A percentile compares a stretch with the other conserved stretches of the same genome.
These are phyloP conservation scores for Lyophyllum decastes DNA, from an alignment of 768 basidiomycete genomes.

Conservation along the genomic window DNA sequence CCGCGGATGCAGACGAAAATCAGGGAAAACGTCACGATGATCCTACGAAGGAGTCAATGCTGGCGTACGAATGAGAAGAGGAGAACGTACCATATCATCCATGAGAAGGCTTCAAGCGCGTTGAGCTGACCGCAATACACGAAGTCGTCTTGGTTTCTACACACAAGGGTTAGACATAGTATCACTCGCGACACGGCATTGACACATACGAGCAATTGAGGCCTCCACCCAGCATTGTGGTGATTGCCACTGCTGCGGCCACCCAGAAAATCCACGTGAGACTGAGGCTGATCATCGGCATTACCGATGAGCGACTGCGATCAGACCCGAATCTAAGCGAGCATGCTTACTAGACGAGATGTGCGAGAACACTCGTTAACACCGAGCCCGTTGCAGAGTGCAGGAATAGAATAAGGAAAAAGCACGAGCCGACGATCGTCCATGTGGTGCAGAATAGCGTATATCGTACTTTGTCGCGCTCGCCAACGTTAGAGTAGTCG, in stretches of 20 bases:
- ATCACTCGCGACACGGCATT: neutral
- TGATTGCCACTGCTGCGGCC: conserved; percentile 71
- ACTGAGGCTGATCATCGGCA: conserved; percentile 44
- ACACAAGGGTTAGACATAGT: neutral
- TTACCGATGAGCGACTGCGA: conserved; percentile 3
- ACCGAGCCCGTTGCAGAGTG: conserved; percentile 46
- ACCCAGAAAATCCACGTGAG: conserved; percentile 82
- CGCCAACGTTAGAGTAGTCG: conserved; percentile 47
- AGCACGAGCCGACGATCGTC: conserved; percentile 58
- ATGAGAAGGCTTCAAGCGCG: conserved; percentile 73
- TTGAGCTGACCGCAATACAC: conserved; percentile 78
- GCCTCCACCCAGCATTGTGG: conserved; percentile 64
- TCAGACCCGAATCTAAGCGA: neutral
- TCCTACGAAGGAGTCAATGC: conserved; percentile 38
- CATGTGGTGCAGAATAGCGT: conserved; percentile 72
- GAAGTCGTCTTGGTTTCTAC: conserved; percentile 42
- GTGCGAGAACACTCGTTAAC: conserved; percentile 62
- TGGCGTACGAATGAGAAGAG: neutral
- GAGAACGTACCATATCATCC: conserved; percentile 65
- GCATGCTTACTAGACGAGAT: conserved; percentile 59
- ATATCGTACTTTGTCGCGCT: conserved; percentile 67
- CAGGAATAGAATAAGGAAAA: conserved; percentile 59
- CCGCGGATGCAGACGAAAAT: conserved; percentile 62
- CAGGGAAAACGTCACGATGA: conserved; percentile 62
- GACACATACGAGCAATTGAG: conserved; percentile 63